Evolutionary conservation across 352 stramenopile genomes (phyloP).

Genomic region (Globisporangium nunn): DNA sequence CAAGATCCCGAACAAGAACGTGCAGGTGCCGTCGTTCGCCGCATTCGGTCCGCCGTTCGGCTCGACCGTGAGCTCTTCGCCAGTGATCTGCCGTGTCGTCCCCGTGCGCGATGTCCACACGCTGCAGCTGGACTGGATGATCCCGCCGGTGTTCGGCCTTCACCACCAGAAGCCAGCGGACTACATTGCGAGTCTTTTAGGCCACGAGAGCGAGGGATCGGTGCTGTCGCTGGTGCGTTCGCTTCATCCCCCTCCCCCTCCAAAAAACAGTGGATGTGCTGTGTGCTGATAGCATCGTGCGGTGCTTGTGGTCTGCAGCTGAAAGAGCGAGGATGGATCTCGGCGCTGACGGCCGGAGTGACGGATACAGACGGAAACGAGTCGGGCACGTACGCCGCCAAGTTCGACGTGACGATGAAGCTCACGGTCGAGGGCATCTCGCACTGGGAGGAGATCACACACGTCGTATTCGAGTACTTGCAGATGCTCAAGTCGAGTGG

Average conservation of each 20-base stretch:
- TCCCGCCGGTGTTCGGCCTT: slow-evolving; percentile 57
- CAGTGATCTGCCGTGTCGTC: slow-evolving; percentile 58
- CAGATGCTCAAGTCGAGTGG: slow-evolving; percentile 41
- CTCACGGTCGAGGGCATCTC: slow-evolving; percentile 53
- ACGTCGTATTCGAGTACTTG: slow-evolving; percentile 64
- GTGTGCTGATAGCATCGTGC: not conserved
- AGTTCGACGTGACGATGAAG: slow-evolving; percentile 74
- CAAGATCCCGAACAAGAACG: slow-evolving; percentile 49
- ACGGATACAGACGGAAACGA: slow-evolving; percentile 71
- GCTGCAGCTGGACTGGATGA: slow-evolving; percentile 71
- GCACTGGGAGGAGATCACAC: slow-evolving; percentile 54
- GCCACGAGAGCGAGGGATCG: slow-evolving; percentile 79
- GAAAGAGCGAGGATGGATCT: slow-evolving; percentile 73
- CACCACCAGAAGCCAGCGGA: slow-evolving; percentile 74
- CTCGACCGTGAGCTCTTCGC: slow-evolving; percentile 21
- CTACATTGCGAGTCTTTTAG: slow-evolving; percentile 73
- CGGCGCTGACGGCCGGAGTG: slow-evolving; percentile 60
- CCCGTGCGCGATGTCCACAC: slow-evolving; percentile 76
- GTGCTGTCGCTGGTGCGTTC: slow-evolving; percentile 61
- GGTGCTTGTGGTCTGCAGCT: slow-evolving; percentile 28
- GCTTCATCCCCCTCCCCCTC: too few species aligned
- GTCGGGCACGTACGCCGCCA: slow-evolving; percentile 50
- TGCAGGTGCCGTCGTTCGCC: slow-evolving; percentile 34
- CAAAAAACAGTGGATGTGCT: not conserved
- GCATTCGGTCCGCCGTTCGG: slow-evolving; percentile 45